Base-by-base conservation (phyloP, 2,329 filamentous ascomycete species). In the Pseudopithomyces maydicus region DNA sequence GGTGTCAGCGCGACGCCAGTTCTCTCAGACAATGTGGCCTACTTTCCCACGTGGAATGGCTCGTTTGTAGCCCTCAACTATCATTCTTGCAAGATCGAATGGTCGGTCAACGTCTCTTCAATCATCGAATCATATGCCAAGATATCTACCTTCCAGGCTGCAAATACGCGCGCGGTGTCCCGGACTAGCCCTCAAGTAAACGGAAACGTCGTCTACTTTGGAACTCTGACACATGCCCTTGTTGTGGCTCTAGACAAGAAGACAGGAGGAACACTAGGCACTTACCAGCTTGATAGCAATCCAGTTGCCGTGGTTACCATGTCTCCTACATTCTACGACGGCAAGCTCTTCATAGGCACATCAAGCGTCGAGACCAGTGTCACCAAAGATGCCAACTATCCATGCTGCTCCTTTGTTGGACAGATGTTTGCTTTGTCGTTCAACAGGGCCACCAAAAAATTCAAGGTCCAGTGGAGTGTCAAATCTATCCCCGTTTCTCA, bases 11-110 rank as follows among this genome's bases (percentile, higher is more conserved):
- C 57, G 14, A 60, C 55, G 3, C 55, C 57, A 19, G 55, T 57
- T 3, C 20, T 60, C n/a, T 36, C 26, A 4, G 47, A 45, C 10
- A 44, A 55, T 42, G 65, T 64, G 38, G 63, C 64, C 7, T 76
- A 72, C 55, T 76, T 64, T 53, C 71, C 72, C 2, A 73, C 70
- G 20, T 72, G 69, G 67, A 64, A 63, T 51, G 74, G 72, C 52
- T 55, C 62, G 6, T 61, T 75, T 45, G 64, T 70, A n/a, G 72
- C 73, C 6, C 61, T 74, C 23, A 60, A 74, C 58, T 75, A 71
- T 57, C n/a, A 19, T 6, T 54, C 54, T 22, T 75, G 73, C 58
- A 22, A 53, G 26, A 51, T 59, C 12, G 36, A 62, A 6, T 76
- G 73, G 74, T 43, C 58, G 11, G 53, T 65, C 56, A 74, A 74